These are phyloP conservation scores for Sanghuangporus sanghuang DNA, from an alignment of 1,284 basidiomycete species.

Conservation along the genomic window DNA sequence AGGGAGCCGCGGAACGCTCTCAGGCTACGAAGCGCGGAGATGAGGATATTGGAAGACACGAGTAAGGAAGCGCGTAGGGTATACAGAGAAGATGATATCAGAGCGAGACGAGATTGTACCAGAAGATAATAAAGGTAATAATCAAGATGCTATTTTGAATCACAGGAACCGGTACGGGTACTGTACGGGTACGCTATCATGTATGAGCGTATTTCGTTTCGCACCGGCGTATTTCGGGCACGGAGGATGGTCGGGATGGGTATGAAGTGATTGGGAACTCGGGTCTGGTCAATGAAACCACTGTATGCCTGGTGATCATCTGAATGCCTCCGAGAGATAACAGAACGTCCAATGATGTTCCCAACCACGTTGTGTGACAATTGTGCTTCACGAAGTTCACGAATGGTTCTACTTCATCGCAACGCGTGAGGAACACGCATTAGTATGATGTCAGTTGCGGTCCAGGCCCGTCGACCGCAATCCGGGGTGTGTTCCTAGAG, in stretches of 20 bases:
- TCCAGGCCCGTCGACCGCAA: background rate
- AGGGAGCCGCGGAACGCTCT: background rate
- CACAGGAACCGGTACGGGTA: background rate
- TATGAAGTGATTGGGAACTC: background rate
- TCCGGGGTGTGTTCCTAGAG: background rate
- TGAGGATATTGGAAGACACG: background rate
- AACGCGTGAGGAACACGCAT: background rate
- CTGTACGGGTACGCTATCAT: background rate
- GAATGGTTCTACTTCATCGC: conserved; percentile 1
- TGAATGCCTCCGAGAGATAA: background rate
- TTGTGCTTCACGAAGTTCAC: background rate
- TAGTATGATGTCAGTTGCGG: background rate
- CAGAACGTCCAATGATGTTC: background rate
- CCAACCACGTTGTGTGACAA: background rate
- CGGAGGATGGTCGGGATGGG: background rate
- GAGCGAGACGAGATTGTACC: background rate
- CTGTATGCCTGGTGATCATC: background rate
- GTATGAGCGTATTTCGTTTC: background rate
- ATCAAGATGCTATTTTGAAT: background rate
- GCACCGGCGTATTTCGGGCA: background rate
- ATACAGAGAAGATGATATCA: background rate
- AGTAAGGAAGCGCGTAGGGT: background rate
- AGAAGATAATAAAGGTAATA: background rate
- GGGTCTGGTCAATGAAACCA: background rate
- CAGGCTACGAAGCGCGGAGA: no score